These are phyloP conservation scores for Dothidotthia symphoricarpi DNA, from an alignment of 2,329 filamentous ascomycete genomes.

Conservation along the genomic window DNA sequence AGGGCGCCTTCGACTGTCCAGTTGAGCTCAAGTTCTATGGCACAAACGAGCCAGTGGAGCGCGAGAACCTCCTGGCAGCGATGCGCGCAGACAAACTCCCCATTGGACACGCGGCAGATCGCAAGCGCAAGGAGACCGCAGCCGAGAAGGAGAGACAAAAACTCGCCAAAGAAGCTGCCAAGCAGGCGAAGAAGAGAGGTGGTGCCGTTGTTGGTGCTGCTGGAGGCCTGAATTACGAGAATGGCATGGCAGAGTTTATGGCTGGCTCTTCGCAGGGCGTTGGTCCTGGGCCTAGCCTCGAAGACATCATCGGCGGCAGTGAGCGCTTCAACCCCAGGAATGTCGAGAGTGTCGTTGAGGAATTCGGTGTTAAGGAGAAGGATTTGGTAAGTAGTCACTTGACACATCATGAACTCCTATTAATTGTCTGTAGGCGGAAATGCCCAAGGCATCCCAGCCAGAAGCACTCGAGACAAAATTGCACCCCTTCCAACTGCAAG, in stretches of 20 bases:
- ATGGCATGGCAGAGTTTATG: slow-evolving; percentile 25
- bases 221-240: slow-evolving; percentile 33
- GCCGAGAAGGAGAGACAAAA: slow-evolving; percentile 56
- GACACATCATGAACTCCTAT: neutral
- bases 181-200: slow-evolving; percentile 29
- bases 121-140: slow-evolving; percentile 55
- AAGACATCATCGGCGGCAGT: slow-evolving; percentile 65
- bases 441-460: slow-evolving; percentile 73
- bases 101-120: slow-evolving; percentile 36
- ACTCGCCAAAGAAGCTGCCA: slow-evolving; percentile 41
- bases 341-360: slow-evolving; percentile 64
- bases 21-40: slow-evolving; percentile 69
- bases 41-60: slow-evolving; percentile 55
- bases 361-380: slow-evolving; percentile 69
- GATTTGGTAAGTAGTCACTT: slow-evolving; percentile 48
- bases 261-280: slow-evolving; percentile 24
- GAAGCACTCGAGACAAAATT: slow-evolving; percentile 62
- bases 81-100: slow-evolving; percentile 67
- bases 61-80: slow-evolving; percentile 56
- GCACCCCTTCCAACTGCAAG: slow-evolving; percentile 75
- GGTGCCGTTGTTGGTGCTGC: slow-evolving; percentile 33
- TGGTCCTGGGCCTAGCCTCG: slow-evolving; percentile 51
- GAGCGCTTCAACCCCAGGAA: slow-evolving; percentile 66
- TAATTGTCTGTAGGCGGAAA: slow-evolving; percentile 48
- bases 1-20: slow-evolving; percentile 69